Evolutionary conservation across 2,329 filamentous ascomycete genomes (phyloP).

Genomic region (Fusarium neocosmosporiellum): DNA sequence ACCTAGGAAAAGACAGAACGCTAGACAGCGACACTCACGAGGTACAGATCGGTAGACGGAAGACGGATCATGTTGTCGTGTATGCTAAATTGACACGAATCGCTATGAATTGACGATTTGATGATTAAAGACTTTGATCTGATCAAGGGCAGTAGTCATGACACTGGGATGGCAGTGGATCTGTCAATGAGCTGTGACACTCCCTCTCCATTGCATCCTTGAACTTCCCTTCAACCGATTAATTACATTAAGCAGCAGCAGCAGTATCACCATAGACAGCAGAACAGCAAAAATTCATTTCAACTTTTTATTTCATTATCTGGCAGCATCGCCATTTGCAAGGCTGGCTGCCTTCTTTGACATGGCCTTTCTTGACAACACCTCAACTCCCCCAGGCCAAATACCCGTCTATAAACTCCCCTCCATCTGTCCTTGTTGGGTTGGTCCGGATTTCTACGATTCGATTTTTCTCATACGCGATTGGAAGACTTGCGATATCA

Average conservation of each 20-base stretch:
- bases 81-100: background rate
- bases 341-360: constrained; percentile 23
- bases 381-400: constrained; percentile 17
- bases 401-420: constrained; percentile 29
- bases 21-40: background rate
- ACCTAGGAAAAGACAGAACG: no score
- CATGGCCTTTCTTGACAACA: constrained; percentile 7
- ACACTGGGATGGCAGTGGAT: background rate
- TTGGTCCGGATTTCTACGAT: constrained; percentile 33
- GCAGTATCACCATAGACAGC: background rate
- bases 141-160: background rate
- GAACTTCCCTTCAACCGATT: background rate
- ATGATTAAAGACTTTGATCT: background rate
- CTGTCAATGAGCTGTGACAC: background rate
- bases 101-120: background rate
- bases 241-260: background rate
- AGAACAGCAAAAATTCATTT: background rate
- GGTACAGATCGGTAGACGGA: background rate
- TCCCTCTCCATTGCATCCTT: background rate
- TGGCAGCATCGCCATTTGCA: constrained; percentile 31
- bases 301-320: constrained; percentile 24
- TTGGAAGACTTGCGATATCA: constrained; percentile 10
- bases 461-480: constrained; percentile 32
- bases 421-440: background rate
- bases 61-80: background rate